Evolutionary conservation across 2,329 filamentous ascomycete species (phyloP).

Genomic region (Stylonectria norvegica): DNA sequence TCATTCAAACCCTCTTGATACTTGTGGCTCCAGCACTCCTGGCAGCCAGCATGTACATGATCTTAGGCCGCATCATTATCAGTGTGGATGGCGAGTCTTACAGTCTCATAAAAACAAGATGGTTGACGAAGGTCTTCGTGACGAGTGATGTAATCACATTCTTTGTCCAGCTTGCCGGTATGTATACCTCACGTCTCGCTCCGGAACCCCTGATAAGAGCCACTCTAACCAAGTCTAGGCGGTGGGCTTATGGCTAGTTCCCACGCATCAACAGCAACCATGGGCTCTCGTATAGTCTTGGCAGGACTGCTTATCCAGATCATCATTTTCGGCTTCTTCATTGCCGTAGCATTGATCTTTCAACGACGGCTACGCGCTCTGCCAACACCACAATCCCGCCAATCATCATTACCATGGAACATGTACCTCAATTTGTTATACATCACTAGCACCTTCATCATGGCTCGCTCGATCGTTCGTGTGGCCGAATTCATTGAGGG

Average conservation of each 20-base stretch:
- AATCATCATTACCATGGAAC: neutral
- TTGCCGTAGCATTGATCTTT: neutral
- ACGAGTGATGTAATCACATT: neutral
- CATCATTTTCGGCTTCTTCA: neutral
- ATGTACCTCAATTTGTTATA: neutral
- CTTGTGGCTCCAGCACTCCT: neutral
- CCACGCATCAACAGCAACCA: neutral
- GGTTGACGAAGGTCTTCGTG: neutral
- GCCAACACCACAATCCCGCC: neutral
- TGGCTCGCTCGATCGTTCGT: neutral
- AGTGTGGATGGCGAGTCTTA: neutral
- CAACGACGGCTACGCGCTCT: neutral
- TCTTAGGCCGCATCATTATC: neutral
- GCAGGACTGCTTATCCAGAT: neutral
- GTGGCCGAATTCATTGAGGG: neutral
- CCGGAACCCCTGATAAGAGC: neutral
- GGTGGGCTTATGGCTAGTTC: neutral
- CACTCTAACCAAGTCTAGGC: neutral
- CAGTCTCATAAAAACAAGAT: neutral
- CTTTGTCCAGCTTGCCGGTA: neutral
- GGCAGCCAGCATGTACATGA: neutral
- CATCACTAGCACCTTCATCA: neutral
- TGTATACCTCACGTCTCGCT: neutral
- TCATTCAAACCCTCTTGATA: neutral
- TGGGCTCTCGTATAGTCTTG: neutral